Conservation (phyloP, 176 grass and related monocot genomes). For the Aegilops speltoides region DNA sequence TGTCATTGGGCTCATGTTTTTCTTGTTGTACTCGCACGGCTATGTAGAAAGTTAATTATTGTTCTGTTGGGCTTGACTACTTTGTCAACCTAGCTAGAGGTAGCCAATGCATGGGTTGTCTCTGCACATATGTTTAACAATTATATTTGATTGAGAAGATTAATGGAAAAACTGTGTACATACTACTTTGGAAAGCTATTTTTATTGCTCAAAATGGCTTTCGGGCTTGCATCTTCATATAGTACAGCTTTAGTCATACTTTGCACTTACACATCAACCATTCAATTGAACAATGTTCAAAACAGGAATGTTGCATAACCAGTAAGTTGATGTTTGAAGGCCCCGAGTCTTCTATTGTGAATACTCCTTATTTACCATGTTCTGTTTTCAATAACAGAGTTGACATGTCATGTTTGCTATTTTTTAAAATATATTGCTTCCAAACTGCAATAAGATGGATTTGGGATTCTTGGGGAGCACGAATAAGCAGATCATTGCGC, state of each 20-base stretch:
- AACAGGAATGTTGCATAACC: neutral
- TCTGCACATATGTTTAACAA: neutral
- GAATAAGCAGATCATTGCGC: too few relatives aligned
- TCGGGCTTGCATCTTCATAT: neutral
- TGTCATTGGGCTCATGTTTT: too few relatives aligned
- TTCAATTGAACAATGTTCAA: neutral
- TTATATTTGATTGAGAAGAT: neutral
- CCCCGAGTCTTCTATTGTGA: too few relatives aligned
- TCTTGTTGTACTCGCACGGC: too few relatives aligned
- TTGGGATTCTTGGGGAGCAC: too few relatives aligned
- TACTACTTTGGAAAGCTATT: neutral
- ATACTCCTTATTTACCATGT: neutral
- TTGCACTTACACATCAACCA: neutral
- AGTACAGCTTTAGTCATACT: neutral
- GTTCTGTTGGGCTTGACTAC: too few relatives aligned
- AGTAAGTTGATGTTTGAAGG: neutral
- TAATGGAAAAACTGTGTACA: too few relatives aligned
- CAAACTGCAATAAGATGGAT: neutral
- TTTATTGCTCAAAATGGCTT: neutral
- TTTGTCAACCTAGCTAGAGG: neutral
- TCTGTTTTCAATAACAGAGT: neutral
- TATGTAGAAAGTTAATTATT: too few relatives aligned
- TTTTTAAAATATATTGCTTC: neutral
- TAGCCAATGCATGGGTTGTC: neutral
- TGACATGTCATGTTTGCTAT: neutral